A percentile compares a stretch with the other conserved stretches of the same genome.
phyloP scores from a whole-genome alignment of 257 asterid genomes.

The Capsicum rhomboideum region DNA sequence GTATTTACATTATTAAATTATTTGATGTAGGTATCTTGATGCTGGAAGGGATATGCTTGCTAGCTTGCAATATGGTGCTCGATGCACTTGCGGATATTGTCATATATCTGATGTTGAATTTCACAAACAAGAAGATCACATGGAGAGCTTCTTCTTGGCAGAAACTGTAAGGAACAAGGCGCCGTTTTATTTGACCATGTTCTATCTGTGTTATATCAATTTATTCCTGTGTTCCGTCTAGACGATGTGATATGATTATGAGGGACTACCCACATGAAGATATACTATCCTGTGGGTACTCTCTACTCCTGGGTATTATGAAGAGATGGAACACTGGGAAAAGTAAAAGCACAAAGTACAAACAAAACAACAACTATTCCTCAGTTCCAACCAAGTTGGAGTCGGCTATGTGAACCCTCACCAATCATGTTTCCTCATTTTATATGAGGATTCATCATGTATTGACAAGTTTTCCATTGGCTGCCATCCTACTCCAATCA shows the following conservation, averaged over 20 bases:
- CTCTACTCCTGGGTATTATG: not conserved
- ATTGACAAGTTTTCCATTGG: not conserved
- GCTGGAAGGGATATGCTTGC: constrained; percentile 95
- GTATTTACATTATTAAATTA: not conserved
- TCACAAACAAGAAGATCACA: constrained; percentile 93
- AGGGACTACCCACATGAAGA: not conserved
- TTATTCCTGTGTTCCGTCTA: not conserved
- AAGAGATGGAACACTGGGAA: not conserved
- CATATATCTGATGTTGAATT: constrained; percentile 94
- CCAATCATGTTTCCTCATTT: not conserved
- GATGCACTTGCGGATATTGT: constrained; percentile 96
- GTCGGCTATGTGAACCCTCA: not conserved
- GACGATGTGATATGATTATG: not conserved
- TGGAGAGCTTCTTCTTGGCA: constrained; percentile 99
- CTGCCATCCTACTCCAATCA: not conserved
- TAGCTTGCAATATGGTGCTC: constrained; percentile 87
- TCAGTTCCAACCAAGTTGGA: not conserved
- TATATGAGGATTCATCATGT: not conserved
- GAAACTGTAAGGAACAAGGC: constrained; percentile 63
- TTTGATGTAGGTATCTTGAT: constrained; percentile 63
- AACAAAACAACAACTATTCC: not conserved
- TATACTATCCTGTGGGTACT: not conserved
- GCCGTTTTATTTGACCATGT: not conserved
- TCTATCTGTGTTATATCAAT: not conserved
- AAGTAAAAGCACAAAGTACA: not conserved